Conservation (phyloP, 2,329 filamentous ascomycete genomes). For the Whalleya microplaca region DNA sequence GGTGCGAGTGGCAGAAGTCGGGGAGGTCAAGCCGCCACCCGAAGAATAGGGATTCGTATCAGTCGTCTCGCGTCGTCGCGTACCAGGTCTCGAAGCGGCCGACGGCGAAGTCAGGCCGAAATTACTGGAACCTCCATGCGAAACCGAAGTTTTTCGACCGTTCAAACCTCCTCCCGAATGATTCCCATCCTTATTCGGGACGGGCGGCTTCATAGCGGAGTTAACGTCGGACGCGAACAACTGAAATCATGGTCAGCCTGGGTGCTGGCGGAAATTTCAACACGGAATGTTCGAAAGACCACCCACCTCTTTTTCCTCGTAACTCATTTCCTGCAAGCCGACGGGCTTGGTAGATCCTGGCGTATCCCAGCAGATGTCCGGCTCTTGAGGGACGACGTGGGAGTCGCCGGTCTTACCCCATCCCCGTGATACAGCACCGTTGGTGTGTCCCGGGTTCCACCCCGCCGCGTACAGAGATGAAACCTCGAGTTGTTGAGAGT, state of each 20-base stretch:
- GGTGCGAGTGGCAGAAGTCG: constrained; percentile 61
- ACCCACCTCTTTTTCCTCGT: constrained; percentile 63
- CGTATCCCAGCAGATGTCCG: constrained; percentile 90
- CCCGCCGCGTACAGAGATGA: constrained; percentile 71
- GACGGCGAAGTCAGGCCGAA: constrained; percentile 77
- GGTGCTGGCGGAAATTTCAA: constrained; percentile 1
- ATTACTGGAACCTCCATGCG: constrained; percentile 65
- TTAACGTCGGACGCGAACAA: constrained; percentile 87
- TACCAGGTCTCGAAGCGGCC: constrained; percentile 69
- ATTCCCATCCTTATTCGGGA: constrained; percentile 70
- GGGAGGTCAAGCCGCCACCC: constrained; percentile 58
- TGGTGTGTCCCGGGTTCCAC: constrained; percentile 78
- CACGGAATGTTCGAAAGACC: background rate
- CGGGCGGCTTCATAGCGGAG: constrained; percentile 85
- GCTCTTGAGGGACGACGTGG: constrained; percentile 74
- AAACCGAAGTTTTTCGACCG: constrained; percentile 81
- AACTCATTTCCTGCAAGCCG: constrained; percentile 70
- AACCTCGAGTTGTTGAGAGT: constrained; percentile 59
- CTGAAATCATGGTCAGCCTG: constrained; percentile 50
- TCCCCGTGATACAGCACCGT: constrained; percentile 63
- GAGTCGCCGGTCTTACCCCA: constrained; percentile 81
- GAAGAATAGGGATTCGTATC: constrained; percentile 68
- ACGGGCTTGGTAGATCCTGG: constrained; percentile 72
- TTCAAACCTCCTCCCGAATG: constrained; percentile 60
- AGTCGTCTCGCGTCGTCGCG: constrained; percentile 79